These are phyloP conservation scores for Talaromyces thailandensis DNA, from an alignment of 495 filamentous ascomycete genomes.

Conservation along the genomic window DNA sequence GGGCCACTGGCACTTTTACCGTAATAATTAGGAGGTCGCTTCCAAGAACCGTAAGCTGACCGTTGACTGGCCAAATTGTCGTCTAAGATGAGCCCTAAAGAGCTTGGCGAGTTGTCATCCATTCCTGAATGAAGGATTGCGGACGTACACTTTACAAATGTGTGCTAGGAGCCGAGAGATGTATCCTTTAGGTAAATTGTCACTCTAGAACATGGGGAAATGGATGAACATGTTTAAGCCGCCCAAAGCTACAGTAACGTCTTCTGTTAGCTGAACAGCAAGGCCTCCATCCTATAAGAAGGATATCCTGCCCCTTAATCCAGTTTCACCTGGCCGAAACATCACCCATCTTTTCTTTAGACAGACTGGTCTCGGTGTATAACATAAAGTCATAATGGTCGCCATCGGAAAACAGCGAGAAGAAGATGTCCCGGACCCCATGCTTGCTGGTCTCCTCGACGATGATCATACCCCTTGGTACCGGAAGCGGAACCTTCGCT, in stretches of 20 bases:
- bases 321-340: background rate
- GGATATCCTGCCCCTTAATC: background rate
- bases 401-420: conserved; percentile 19
- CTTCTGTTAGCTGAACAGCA: background rate
- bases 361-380: background rate
- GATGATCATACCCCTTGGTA: conserved; percentile 40
- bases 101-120: background rate
- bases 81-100: background rate
- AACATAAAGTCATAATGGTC: conserved; percentile 14
- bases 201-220: background rate
- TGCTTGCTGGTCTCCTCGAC: conserved; percentile 15
- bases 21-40: background rate
- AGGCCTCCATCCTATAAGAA: background rate
- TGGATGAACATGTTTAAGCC: background rate
- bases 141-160: background rate
- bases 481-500: conserved; percentile 52
- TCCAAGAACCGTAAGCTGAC: background rate
- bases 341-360: background rate
- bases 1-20: background rate
- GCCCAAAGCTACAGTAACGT: background rate
- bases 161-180: background rate
- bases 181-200: background rate
- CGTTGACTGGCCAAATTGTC: background rate
- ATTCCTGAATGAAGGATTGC: background rate
- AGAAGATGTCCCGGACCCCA: conserved; percentile 22